phyloP scores from a whole-genome alignment of 306 rosid species.

The Quercus engelmannii region DNA sequence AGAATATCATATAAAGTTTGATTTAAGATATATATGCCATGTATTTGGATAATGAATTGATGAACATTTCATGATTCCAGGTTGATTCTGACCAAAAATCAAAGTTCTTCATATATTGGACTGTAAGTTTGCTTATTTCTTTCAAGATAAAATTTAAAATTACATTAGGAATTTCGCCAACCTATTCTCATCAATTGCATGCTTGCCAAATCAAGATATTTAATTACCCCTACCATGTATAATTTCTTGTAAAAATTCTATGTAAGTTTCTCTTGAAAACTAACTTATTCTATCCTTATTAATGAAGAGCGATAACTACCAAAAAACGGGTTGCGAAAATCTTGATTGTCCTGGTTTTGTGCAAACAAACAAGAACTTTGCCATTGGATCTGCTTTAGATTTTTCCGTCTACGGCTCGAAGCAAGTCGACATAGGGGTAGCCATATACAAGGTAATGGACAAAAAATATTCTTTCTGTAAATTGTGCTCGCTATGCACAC shows the following conservation, averaged over 20 bases:
- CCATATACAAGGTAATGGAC: no score
- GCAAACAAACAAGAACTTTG: background rate
- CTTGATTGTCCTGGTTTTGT: background rate
- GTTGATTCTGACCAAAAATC: background rate
- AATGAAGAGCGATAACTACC: background rate
- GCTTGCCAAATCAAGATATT: no score
- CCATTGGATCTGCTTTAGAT: no score
- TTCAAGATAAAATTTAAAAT: background rate
- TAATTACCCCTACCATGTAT: no score
- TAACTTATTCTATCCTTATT: background rate
- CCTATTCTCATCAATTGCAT: no score
- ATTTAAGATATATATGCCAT: background rate
- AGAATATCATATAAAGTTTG: no score
- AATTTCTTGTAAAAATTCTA: no score
- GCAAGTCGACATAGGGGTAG: no score
- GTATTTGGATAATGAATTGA: background rate
- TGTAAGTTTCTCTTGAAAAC: no score
- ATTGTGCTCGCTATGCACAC: background rate
- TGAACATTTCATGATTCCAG: background rate
- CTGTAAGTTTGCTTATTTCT: slow-evolving; percentile 15
- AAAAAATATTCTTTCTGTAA: background rate
- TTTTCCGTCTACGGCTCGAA: no score
- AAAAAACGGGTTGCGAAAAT: background rate
- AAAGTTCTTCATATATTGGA: slow-evolving; percentile 20
- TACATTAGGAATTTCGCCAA: no score